Conservation (phyloP, 2,329 filamentous ascomycete species). For the Hawksworthiomyces lignivorus region DNA sequence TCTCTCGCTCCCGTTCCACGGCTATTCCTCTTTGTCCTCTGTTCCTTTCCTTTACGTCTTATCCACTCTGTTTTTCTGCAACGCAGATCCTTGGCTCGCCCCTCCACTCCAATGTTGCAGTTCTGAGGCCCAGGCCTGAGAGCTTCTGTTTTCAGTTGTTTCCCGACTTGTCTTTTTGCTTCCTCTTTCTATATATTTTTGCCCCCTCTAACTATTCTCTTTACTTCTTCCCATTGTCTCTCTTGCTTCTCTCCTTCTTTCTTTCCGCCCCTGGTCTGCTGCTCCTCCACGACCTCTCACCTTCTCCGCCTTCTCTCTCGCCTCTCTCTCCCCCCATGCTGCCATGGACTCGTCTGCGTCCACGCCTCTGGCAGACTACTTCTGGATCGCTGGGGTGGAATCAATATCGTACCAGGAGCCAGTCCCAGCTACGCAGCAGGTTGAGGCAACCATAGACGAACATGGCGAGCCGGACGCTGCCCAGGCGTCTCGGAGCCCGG, state of each 20-base stretch:
- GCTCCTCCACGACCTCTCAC: neutral
- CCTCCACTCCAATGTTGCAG: conserved; percentile 6
- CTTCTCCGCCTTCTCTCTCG: conserved; percentile 9
- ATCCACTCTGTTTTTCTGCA: no score
- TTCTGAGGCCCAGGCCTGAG: conserved; percentile 8
- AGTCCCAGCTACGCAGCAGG: conserved; percentile 30
- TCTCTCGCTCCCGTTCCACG: no score
- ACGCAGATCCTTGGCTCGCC: conserved; percentile 3
- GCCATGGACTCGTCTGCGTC: conserved; percentile 52
- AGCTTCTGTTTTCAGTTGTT: conserved; percentile 1
- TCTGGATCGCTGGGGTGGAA: conserved; percentile 68
- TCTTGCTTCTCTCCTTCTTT: no score
- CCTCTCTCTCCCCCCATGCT: conserved; percentile 14
- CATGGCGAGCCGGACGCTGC: conserved; percentile 50
- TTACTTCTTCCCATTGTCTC: no score
- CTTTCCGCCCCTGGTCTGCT: neutral
- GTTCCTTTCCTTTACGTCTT: no score
- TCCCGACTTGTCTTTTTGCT: neutral
- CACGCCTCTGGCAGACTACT: conserved; percentile 64
- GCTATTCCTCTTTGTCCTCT: no score
- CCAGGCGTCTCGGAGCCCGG: conserved; percentile 22
- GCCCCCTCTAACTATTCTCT: no score
- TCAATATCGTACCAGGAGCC: conserved; percentile 57
- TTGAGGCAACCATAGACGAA: conserved; percentile 55
- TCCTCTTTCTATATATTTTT: no score